These are phyloP conservation scores for Pseudocercospora eumusae DNA, from an alignment of 2,329 filamentous ascomycete species.

Conservation along the genomic window DNA sequence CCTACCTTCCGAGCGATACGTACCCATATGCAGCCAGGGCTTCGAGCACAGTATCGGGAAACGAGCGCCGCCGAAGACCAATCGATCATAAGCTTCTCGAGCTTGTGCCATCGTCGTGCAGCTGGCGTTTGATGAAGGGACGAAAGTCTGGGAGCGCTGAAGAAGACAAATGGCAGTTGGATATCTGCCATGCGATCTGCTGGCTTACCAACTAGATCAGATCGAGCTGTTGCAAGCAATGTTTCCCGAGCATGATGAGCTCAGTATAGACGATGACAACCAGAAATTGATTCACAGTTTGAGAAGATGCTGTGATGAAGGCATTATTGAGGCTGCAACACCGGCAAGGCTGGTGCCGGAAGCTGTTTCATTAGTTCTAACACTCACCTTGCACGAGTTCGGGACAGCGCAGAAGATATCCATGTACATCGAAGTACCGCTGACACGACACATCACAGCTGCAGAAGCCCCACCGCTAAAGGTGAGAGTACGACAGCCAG, in stretches of 20 bases:
- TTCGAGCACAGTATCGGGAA: too few species aligned
- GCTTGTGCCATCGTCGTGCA: too few species aligned
- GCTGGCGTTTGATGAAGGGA: too few species aligned
- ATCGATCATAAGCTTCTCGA: too few species aligned
- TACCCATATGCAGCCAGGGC: not conserved
- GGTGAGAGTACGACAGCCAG: constrained; percentile 52
- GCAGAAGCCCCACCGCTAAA: constrained; percentile 28
- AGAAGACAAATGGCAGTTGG: constrained; percentile 12
- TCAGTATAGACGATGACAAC: constrained; percentile 31
- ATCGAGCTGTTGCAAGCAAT: constrained; percentile 57
- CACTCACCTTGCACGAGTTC: not conserved
- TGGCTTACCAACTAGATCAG: constrained; percentile 26
- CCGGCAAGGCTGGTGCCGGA: not conserved
- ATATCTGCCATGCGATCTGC: constrained; percentile 13
- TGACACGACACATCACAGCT: constrained; percentile 4
- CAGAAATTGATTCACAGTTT: constrained; percentile 14
- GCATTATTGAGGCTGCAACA: not conserved
- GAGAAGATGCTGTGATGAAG: constrained; percentile 27
- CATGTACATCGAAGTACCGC: constrained; percentile 6
- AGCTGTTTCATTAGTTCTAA: constrained; percentile 12
- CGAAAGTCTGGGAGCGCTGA: not conserved
- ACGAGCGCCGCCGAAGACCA: too few species aligned
- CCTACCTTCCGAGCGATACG: not conserved
- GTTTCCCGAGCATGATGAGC: constrained; percentile 49
- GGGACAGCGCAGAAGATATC: not conserved